Base-by-base conservation (phyloP, 305 asterid species). In the Fraxinus platypoda region DNA sequence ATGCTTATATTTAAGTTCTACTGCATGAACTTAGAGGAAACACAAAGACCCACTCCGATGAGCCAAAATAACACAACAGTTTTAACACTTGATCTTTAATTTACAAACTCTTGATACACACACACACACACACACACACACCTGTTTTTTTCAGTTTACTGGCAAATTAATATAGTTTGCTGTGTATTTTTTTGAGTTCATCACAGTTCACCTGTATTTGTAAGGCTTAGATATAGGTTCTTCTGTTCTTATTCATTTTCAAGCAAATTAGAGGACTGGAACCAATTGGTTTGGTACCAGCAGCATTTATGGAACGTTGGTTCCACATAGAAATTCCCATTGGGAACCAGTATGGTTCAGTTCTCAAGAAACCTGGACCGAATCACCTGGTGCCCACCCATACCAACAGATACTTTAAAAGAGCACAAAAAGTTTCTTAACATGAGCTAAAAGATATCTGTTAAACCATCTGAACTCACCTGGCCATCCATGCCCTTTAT, bases 401-500 rank as follows among this genome's bases (percentile, higher is more conserved):
- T 46, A 13, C n/a, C 4, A 46, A 46, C 13, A 12, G 57, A 46
- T 13, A 2, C 54, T 43, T 43, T 13, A 46, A 46, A 43, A 46
- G 54, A 12, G 15, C n/a, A 12, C 54, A 43, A 12, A 43, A 12
- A 43, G 54, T 43, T 12, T 43, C 5, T 12, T 12, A 11, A 43
- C 54, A 2, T 43, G 54, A 43, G 54, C 54, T 46, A 59, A 8
- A 59, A 19, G 70, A 2, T 59, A 59, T 21, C 28, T 6, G 30
- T 21, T 59, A 59, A 26, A 9, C 2, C 26, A 62, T 84, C 81
- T 70, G 28, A 82, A 78, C 85, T 76, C 46, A 88, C 91, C 91
- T 85, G 79, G 62, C 89, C 90, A 82, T 89, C 89, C 90, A 85
- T 81, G 78, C 87, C 90, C 52, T 82, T 52, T 75, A 86, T 83